Base-by-base conservation (phyloP, 495 filamentous ascomycete species). In the Lepraria neglecta region DNA sequence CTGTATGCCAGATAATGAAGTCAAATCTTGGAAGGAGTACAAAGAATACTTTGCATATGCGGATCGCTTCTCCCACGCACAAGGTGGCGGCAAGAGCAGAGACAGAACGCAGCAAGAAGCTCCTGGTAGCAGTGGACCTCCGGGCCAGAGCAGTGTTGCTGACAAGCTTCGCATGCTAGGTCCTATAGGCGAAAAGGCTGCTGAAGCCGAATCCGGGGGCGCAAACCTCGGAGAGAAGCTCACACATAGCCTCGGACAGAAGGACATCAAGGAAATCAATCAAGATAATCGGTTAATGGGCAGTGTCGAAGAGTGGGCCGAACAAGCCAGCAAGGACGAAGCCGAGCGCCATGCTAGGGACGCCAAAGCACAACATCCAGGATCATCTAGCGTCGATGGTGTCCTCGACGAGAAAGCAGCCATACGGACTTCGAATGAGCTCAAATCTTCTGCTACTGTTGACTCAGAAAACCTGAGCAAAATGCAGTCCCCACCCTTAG, bases 1-100 rank as follows among this genome's bases (percentile, higher is more conserved):
- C 51, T 96, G 91, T 73, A 92, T 92, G 89, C 94, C 94, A 2
- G 94, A 98, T 69, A 95, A 83, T 58, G 90, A 97, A 67, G 95
- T 95, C 64, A 88, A 86, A 64, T 89, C 84, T 55, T 98, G 95
- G 95, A 87, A 88, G 65, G 89, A 95, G 64, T 98, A 97, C 76
- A 91, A 90, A 68, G 88, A 95, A 60, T 96, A 87, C 69, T 76
- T 83, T 52, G 81, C 86, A 6, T 97, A 95, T 69, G 82, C 81
- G 28, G 85, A 88, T 65, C 82, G 86, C 15, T 96, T 97, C 74
- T 80, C 83, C 58, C 86, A 89, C 61, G 83, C 85, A 73, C 81
- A 88, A 67, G 70, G 70, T 44, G 65, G 64, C 15, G 71, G 63
- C 12, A 78, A 78, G 62, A 81, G 71, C 40, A 78, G 80, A 42